These are phyloP conservation scores for Coix lacrymajobi DNA, from an alignment of 176 grass and related monocot species.

Conservation along the genomic window DNA sequence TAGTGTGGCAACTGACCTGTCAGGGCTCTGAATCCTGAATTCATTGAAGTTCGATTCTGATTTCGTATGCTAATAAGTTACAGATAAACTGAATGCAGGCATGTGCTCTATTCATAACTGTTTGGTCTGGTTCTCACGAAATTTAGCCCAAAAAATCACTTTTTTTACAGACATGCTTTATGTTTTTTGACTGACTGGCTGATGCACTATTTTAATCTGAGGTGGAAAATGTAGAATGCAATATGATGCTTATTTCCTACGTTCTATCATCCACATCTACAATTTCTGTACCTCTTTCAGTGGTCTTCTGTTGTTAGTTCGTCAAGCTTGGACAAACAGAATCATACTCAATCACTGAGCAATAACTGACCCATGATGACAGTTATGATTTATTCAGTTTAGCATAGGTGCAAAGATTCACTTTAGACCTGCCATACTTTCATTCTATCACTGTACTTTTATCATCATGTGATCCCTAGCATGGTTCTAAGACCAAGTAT, in stretches of 20 bases:
- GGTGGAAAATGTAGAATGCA: not conserved
- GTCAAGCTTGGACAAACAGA: not conserved
- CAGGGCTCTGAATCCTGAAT: not conserved
- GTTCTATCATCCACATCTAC: not conserved
- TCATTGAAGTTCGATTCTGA: not conserved
- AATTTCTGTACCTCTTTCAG: not conserved
- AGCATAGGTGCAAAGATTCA: not conserved
- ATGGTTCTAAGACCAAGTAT: constrained; percentile 16
- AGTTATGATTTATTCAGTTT: not conserved
- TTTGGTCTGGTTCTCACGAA: not conserved
- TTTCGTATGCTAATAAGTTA: not conserved
- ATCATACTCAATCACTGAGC: not conserved
- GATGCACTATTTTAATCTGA: not conserved
- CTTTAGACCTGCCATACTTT: not conserved
- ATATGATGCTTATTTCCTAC: not conserved
- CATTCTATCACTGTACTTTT: constrained; percentile 5
- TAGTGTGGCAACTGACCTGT: not conserved
- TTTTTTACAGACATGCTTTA: not conserved
- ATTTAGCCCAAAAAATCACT: not conserved
- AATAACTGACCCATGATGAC: not conserved
- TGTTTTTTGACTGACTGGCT: not conserved
- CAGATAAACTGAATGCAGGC: not conserved
- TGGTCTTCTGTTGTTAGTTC: not conserved
- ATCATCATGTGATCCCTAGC: not conserved
- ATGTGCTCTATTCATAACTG: not conserved